A percentile compares a stretch with the other conserved stretches of the same genome.
These are phyloP conservation scores for Ambrosia hybrid DNA, from an alignment of 140 eudicot genomes.

Conservation along the genomic window DNA sequence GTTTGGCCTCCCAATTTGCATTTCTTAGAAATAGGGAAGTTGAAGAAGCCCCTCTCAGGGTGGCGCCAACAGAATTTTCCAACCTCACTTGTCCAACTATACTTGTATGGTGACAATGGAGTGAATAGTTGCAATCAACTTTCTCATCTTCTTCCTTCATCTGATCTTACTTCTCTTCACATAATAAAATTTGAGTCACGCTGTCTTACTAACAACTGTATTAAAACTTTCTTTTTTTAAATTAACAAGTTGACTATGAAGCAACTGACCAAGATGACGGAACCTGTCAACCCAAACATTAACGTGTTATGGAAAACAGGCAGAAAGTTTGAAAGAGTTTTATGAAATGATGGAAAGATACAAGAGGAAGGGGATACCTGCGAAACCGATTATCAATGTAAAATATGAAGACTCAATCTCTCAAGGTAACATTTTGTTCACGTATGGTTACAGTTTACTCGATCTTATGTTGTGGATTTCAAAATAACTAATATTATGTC, in stretches of 20 bases:
- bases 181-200: too few species aligned
- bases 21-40: not conserved
- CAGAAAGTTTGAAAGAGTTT: not conserved
- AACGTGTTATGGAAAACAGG: not conserved
- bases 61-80: conserved; percentile 11
- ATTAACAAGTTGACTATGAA: not conserved
- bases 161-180: too few species aligned
- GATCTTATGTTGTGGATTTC: not conserved
- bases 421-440: conserved; percentile 6
- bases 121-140: not conserved
- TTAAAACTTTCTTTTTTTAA: not conserved
- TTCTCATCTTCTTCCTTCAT: too few species aligned
- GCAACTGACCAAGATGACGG: not conserved
- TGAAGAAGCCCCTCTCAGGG: conserved; percentile 14
- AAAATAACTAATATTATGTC: too few species aligned
- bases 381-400: not conserved
- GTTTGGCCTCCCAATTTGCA: conserved; percentile 12
- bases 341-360: not conserved
- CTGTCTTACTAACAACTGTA: not conserved
- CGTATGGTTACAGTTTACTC: not conserved
- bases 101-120: not conserved
- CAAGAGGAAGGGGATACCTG: not conserved
- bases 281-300: not conserved
- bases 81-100: not conserved
- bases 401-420: too few species aligned